Base-by-base conservation (phyloP, 345 rosid genomes). In the Eucalyptus cloeziana region DNA sequence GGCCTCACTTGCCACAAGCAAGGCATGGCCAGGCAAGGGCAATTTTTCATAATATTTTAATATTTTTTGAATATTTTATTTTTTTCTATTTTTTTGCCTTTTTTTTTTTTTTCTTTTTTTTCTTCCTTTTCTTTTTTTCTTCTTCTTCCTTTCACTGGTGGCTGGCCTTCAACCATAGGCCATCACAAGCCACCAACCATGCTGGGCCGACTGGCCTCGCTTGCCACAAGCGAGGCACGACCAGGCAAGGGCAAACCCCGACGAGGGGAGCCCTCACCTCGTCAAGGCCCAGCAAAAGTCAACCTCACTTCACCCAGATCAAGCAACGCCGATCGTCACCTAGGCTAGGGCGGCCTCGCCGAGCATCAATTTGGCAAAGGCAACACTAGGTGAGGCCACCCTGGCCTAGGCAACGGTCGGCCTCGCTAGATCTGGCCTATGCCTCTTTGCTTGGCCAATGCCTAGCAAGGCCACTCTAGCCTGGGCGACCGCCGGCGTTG, bases 351-450 rank as follows among this genome's bases (percentile, higher is more conserved):
- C 4, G 9, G 4, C 56, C 24, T 52, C 21, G 2, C 10, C 1
- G 4, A 19, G 24, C 10, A 1, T 52, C 56, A 52, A 52, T 52
- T 1, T 0, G 0, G 21, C 4, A 2, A 52, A 52, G 56, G 56
- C 3, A 4, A 52, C 10, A 0, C 56, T 52, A 0, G 24, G 56
- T 2, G 10, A 52, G 56, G 56, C 0, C 8, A 4, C 24, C 56
- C 3, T 19, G 1, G 56, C 56, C 4, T 52, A 0, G 56, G 56
- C 10, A 52, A 3, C 0, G 0, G 2, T 0, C 0, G 0, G 2
- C 9, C 56, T 19, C 0, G 2, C 24, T 19, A 52, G 24, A 19
- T 52, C 3, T 52, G 10, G 56, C 56, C 56, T 17, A 52, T 0
- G 24, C 56, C 56, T 52, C 56, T 19, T 52, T 52, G 24, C 22